phyloP scores from a whole-genome alignment of 345 rosid species.

The Excoecaria cochinchinensis region DNA sequence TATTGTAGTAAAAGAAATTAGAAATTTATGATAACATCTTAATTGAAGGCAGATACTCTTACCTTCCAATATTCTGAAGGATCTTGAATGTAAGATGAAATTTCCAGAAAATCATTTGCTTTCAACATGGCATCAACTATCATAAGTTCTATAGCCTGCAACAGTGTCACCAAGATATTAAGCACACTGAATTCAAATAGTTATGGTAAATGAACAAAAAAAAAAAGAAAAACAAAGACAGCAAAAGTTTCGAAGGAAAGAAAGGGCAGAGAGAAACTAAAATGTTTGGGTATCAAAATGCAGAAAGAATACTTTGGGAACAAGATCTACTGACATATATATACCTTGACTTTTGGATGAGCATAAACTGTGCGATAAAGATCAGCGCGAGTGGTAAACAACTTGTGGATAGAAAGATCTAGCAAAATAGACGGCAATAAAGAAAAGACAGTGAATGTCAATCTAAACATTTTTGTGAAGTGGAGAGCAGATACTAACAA shows the following conservation, averaged over 20 bases:
- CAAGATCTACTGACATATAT: constrained; percentile 10
- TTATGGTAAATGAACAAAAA: constrained; percentile 3
- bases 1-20: constrained; percentile 7
- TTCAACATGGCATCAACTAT: constrained; percentile 78
- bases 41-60: constrained; percentile 10
- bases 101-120: constrained; percentile 60
- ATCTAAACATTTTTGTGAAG: constrained; percentile 13
- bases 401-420: constrained; percentile 79
- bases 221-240: not conserved
- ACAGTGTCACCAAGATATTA: constrained; percentile 9
- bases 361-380: constrained; percentile 84
- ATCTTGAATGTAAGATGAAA: constrained; percentile 61
- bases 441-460: constrained; percentile 6
- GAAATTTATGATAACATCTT: not conserved
- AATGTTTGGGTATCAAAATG: constrained; percentile 6
- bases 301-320: constrained; percentile 3
- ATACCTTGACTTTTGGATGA: constrained; percentile 94
- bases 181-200: constrained; percentile 1
- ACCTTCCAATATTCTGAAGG: constrained; percentile 95
- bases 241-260: not conserved
- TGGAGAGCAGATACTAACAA: constrained; percentile 51
- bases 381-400: constrained; percentile 91
- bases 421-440: constrained; percentile 27
- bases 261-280: not conserved
- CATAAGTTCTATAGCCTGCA: constrained; percentile 93